Evolutionary conservation across 805 yeast species (phyloP).

Genomic region (Jamesozyma spencerorum): DNA sequence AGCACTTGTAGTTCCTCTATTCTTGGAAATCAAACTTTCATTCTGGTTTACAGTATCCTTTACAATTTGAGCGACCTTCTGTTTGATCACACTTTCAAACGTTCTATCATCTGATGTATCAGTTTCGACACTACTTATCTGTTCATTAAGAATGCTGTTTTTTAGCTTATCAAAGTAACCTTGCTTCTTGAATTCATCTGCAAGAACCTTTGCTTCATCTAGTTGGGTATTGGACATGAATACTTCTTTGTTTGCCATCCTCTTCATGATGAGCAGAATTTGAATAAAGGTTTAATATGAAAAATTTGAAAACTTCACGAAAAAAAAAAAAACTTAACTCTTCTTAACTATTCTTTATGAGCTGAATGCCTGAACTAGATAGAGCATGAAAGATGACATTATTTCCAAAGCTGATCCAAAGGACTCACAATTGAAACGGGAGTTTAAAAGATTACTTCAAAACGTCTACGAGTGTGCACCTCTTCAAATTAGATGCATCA

Average conservation of each 20-base stretch:
- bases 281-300: too few relatives aligned
- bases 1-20: slow-evolving; percentile 29
- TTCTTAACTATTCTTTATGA: too few relatives aligned
- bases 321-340: too few relatives aligned
- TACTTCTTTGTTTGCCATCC: neutral
- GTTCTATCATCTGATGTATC: slow-evolving; percentile 1
- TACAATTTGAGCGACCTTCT: slow-evolving; percentile 17
- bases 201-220: slow-evolving; percentile 22
- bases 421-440: too few relatives aligned
- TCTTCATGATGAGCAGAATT: too few relatives aligned
- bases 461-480: too few relatives aligned
- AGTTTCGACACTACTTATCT: slow-evolving; percentile 3
- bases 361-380: too few relatives aligned
- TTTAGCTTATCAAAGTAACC: slow-evolving; percentile 29
- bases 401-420: too few relatives aligned
- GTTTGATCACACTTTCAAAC: slow-evolving; percentile 10
- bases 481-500: too few relatives aligned
- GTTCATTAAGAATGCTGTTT: slow-evolving; percentile 15
- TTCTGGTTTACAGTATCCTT: slow-evolving; percentile 23
- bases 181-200: slow-evolving; percentile 25
- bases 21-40: slow-evolving; percentile 26
- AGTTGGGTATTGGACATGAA: neutral
- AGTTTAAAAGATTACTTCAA: too few relatives aligned
- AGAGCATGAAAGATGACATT: too few relatives aligned
- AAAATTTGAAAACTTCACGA: too few relatives aligned